Conservation (phyloP, 202 grass and related monocot species). For the Bolboschoenoplectus hybrid region DNA sequence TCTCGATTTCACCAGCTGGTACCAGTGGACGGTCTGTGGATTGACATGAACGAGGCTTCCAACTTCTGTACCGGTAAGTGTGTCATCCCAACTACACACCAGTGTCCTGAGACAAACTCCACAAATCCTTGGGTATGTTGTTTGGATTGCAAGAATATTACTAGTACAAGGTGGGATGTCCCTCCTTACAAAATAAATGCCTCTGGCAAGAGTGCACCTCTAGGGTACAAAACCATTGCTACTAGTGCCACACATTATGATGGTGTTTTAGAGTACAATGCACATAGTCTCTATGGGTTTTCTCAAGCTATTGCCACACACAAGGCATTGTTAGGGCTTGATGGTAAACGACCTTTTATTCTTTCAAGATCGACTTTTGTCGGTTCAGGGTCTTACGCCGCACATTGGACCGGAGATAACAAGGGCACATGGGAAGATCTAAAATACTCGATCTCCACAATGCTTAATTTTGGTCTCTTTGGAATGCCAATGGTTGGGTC, state of each 20-base stretch:
- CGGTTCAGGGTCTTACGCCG: slow-evolving; percentile 70
- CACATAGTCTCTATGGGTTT: slow-evolving; percentile 83
- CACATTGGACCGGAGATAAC: slow-evolving; percentile 95
- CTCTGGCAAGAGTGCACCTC: slow-evolving; percentile 51
- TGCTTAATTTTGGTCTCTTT: slow-evolving; percentile 93
- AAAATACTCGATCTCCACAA: slow-evolving; percentile 74
- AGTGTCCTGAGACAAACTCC: slow-evolving; percentile 49
- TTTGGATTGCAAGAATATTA: slow-evolving; percentile 93
- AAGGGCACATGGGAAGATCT: slow-evolving; percentile 86
- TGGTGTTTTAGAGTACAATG: slow-evolving; percentile 87
- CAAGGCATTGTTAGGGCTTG: slow-evolving; percentile 57
- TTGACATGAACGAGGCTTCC: slow-evolving; percentile 97
- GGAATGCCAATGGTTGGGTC: slow-evolving; percentile 96
- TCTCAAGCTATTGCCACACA: slow-evolving; percentile 85
- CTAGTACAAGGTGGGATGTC: slow-evolving; percentile 78
- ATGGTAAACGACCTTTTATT: slow-evolving; percentile 86
- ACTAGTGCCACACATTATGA: slow-evolving; percentile 74
- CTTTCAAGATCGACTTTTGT: slow-evolving; percentile 79
- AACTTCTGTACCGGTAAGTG: slow-evolving; percentile 96
- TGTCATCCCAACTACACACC: slow-evolving; percentile 55
- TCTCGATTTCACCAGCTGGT: slow-evolving; percentile 76
- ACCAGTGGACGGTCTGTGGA: slow-evolving; percentile 86
- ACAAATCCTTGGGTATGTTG: slow-evolving; percentile 84
- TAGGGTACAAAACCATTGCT: slow-evolving; percentile 83
- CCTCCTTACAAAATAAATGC: slow-evolving; percentile 99